Conservation (phyloP, 1,139 yeast genomes). For the Geotrichum bryndzae region DNA sequence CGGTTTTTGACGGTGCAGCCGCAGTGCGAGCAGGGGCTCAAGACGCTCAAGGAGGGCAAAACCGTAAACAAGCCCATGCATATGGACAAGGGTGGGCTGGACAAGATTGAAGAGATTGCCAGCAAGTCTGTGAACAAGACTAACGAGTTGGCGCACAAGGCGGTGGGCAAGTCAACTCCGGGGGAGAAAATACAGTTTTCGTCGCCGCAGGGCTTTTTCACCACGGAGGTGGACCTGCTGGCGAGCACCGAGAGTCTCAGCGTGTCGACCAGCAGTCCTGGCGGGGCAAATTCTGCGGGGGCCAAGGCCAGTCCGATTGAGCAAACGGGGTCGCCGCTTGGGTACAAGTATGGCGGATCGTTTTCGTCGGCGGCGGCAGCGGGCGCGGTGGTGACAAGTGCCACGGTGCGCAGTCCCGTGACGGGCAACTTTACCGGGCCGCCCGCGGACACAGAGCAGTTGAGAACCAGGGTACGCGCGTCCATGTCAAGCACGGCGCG, state of each 20-base stretch:
- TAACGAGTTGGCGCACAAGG: conserved; percentile 17
- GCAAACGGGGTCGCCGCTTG: not conserved
- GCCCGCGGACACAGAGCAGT: conserved; percentile 10
- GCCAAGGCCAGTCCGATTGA: not conserved
- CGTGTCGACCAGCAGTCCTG: not conserved
- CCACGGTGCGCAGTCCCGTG: conserved; percentile 15
- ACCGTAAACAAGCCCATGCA: conserved; percentile 29
- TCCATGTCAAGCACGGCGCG: conserved; percentile 19
- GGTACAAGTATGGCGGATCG: not conserved
- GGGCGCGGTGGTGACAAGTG: not conserved
- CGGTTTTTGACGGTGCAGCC: conserved; percentile 29
- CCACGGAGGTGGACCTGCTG: conserved; percentile 16
- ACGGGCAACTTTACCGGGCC: conserved; percentile 9
- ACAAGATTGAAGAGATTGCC: conserved; percentile 23
- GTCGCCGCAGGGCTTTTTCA: conserved; percentile 18
- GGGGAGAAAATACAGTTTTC: conserved; percentile 16
- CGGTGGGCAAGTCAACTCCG: conserved; percentile 8
- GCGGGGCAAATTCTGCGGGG: not conserved
- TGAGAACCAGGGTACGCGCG: conserved; percentile 18
- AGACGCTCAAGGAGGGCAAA: conserved; percentile 28
- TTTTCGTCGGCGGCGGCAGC: not conserved
- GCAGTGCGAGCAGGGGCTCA: conserved; percentile 30
- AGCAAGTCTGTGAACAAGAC: conserved; percentile 21
- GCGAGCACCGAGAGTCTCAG: not conserved
- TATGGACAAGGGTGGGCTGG: conserved; percentile 14